Conservation (phyloP, 208 protist species). For the Acanthamoeba culbertsoni region DNA sequence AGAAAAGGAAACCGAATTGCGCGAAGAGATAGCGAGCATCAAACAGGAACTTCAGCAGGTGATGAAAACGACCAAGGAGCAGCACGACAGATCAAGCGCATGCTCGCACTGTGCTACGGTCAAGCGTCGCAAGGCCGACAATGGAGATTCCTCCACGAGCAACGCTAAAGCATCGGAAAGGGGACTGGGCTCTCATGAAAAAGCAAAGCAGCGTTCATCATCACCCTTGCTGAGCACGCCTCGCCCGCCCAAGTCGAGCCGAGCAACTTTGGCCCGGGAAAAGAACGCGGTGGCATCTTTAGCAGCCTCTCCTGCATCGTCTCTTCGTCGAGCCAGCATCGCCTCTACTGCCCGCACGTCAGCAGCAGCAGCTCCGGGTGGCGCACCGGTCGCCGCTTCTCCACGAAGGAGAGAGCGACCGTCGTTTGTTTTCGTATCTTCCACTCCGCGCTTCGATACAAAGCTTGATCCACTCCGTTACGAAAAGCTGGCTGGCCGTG, state of each 20-base stretch:
- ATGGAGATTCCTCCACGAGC: neutral
- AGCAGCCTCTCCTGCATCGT: neutral
- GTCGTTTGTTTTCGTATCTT: neutral
- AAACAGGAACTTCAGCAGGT: neutral
- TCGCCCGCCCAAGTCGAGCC: neutral
- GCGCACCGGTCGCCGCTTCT: neutral
- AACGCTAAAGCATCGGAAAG: neutral
- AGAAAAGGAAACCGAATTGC: neutral
- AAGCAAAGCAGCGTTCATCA: neutral
- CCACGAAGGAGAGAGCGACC: neutral
- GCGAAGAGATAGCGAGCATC: neutral
- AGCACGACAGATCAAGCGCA: neutral
- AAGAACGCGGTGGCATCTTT: neutral
- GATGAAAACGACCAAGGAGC: neutral
- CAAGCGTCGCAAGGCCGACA: neutral
- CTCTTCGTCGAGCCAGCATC: neutral
- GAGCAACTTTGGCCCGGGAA: neutral
- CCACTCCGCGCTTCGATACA: slow-evolving; percentile 18
- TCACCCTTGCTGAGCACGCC: neutral
- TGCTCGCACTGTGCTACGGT: neutral
- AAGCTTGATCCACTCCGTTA: slow-evolving; percentile 35
- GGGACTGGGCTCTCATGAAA: too few species aligned
- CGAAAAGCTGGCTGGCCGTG: neutral
- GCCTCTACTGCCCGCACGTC: neutral
- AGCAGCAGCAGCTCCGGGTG: neutral